Percentiles rank a stretch among this genome's conserved stretches.
These are phyloP conservation scores for Suillus sp. DNA, from an alignment of 768 basidiomycete species.

Conservation along the genomic window DNA sequence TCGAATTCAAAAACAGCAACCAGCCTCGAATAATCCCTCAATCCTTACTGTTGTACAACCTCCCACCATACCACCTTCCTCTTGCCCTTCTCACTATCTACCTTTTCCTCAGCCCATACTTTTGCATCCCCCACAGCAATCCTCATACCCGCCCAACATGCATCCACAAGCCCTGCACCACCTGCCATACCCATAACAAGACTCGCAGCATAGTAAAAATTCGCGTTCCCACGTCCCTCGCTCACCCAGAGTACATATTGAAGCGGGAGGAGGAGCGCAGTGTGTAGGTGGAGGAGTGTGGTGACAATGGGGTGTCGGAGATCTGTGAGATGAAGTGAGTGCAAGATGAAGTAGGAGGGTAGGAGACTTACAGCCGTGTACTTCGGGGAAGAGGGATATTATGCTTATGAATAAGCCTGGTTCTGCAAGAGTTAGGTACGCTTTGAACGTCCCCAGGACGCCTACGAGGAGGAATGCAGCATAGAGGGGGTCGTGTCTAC, in stretches of 20 bases:
- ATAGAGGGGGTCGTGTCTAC: conserved; percentile 82
- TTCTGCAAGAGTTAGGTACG: conserved; percentile 90
- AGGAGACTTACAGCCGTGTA: conserved; percentile 67
- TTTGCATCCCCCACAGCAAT: conserved; percentile 62
- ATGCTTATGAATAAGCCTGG: conserved; percentile 84
- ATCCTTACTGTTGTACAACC: conserved; percentile 28
- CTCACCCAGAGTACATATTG: conserved; percentile 92
- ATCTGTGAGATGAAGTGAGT: conserved; percentile 46
- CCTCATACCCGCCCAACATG: conserved; percentile 79
- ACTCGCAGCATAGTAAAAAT: conserved; percentile 97
- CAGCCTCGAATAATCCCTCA: background rate
- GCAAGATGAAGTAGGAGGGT: background rate
- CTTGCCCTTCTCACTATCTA: conserved; percentile 39
- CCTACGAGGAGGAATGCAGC: conserved; percentile 77
- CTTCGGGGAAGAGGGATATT: conserved; percentile 81
- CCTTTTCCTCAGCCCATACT: conserved; percentile 38
- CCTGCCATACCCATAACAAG: conserved; percentile 90
- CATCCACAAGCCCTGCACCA: conserved; percentile 82
- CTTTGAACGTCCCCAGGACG: conserved; percentile 81
- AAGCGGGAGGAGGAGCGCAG: conserved; percentile 82
- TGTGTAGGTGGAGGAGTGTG: conserved; percentile 78
- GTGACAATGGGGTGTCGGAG: conserved; percentile 86
- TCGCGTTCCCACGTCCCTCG: conserved; percentile 94
- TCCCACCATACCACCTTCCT: conserved; percentile 26
- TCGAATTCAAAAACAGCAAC: background rate